phyloP scores from a whole-genome alignment of 2,329 filamentous ascomycete genomes.

The Amauroascus niger region DNA sequence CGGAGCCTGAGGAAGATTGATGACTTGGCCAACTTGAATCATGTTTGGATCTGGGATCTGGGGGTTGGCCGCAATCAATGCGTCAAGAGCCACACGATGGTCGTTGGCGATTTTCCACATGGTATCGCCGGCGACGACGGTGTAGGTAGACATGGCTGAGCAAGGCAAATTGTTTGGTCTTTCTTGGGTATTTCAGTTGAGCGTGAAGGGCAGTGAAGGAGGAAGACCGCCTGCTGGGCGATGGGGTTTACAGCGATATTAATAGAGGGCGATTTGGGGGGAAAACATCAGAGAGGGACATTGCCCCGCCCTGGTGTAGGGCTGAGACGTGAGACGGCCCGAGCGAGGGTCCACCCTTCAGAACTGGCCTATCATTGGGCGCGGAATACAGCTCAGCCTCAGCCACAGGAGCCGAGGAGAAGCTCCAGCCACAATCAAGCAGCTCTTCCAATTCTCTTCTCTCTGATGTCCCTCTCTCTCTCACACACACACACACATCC shows the following conservation, averaged over 20 bases:
- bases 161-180: neutral
- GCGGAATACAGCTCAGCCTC: neutral
- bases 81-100: slow-evolving; percentile 21
- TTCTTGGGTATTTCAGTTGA: neutral
- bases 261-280: too few relatives aligned
- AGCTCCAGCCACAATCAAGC: neutral
- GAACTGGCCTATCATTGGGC: neutral
- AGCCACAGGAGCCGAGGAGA: neutral
- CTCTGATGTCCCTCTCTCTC: neutral
- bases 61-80: slow-evolving; percentile 16
- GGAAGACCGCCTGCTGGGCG: neutral
- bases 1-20: slow-evolving; percentile 12
- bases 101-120: slow-evolving; percentile 29
- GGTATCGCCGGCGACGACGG: slow-evolving; percentile 16
- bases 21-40: slow-evolving; percentile 15
- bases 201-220: neutral
- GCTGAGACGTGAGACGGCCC: neutral
- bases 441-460: neutral
- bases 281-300: too few relatives aligned
- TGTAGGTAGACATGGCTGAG: slow-evolving; percentile 14
- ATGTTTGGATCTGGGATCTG: slow-evolving; percentile 14
- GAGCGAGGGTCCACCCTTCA: neutral
- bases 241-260: too few relatives aligned
- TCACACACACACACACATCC: too few relatives aligned
- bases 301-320: slow-evolving; percentile 7